Evolutionary conservation across 2,329 filamentous ascomycete genomes (phyloP), one percentile per base, ranked within the genome.

Genomic region (Bipolaris cookei): DNA sequence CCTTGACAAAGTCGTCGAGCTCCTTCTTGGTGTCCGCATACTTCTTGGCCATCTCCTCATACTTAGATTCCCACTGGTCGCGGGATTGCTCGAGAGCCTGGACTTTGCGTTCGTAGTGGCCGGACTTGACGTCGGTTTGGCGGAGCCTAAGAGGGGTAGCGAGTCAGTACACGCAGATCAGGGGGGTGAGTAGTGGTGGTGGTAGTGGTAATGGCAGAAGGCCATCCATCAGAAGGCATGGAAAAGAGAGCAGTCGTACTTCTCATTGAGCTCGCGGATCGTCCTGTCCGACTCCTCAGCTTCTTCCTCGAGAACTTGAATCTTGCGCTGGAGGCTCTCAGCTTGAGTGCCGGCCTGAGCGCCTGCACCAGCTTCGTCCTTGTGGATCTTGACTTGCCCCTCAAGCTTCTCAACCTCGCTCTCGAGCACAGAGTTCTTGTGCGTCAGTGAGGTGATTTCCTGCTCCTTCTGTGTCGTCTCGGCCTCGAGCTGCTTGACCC

Each of bases 71-170:
- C 93, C 93, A 97, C 80, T 93, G 88, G 80, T 97, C 92, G 73
- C 91, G 90, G 78, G 93, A 87, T 75, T 87, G 84, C 83, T 99
- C 95, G 75, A 97, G 88, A 73, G 95, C 94, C 81, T 97, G 92
- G 70, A 98, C 95, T 86, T 98, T 98, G 82, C 95, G 95, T 84
- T 99, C 95, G 81, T 94, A 98, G 84, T 99, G 94, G 73, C 94
- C 95, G 75, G 94, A 93, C 86, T 98, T 98, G 82, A 98, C 92
- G 79, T 99, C 95, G 82, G 95, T 97, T 84, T 97, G 93, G 79
- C 95, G 93, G 76, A 98, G 91, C 83, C 95, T 99, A 54, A 41
- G 44, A 21, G 46, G 20, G 35, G 51, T 44, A 51, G 54, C 46
- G 57, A 45, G 63, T 72, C 57, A 72, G 70, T 61, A 62, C 49